Evolutionary conservation across 2,329 filamentous ascomycete genomes (phyloP).

Genomic region (Clathrospora elynae): DNA sequence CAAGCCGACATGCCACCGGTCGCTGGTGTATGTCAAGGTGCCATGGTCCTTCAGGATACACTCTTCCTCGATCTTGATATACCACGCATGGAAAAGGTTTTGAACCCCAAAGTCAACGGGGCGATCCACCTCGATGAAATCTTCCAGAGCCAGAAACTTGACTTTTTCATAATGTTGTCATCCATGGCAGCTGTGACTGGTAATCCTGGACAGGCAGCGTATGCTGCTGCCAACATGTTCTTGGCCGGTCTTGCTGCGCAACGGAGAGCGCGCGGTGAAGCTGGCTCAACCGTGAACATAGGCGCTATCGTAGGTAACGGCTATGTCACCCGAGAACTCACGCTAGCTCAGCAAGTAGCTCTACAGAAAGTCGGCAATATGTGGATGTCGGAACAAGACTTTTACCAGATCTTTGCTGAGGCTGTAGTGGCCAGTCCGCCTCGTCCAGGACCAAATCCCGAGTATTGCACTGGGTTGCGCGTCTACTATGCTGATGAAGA

Average conservation of each 20-base stretch:
- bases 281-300: background rate
- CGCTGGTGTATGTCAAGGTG: conserved; percentile 18
- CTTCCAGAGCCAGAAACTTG: conserved; percentile 9
- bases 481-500: background rate
- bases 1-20: conserved; percentile 11
- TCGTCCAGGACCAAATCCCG: too few species aligned
- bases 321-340: conserved; percentile 17
- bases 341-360: background rate
- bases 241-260: conserved; percentile 49
- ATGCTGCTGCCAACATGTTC: conserved; percentile 52
- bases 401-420: conserved; percentile 19
- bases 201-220: conserved; percentile 51
- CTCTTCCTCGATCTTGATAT: conserved; percentile 17
- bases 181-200: conserved; percentile 30
- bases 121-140: conserved; percentile 22
- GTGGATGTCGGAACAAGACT: conserved; percentile 21
- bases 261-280: conserved; percentile 43
- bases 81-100: conserved; percentile 7
- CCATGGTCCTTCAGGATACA: conserved; percentile 22
- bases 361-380: conserved; percentile 8
- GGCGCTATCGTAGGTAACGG: background rate
- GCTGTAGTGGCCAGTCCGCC: conserved; percentile 11
- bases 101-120: conserved; percentile 25
- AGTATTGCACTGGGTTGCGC: background rate
- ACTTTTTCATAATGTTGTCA: conserved; percentile 40